These are phyloP conservation scores for Castanopsis chinensis DNA, from an alignment of 306 rosid species.

Conservation along the genomic window DNA sequence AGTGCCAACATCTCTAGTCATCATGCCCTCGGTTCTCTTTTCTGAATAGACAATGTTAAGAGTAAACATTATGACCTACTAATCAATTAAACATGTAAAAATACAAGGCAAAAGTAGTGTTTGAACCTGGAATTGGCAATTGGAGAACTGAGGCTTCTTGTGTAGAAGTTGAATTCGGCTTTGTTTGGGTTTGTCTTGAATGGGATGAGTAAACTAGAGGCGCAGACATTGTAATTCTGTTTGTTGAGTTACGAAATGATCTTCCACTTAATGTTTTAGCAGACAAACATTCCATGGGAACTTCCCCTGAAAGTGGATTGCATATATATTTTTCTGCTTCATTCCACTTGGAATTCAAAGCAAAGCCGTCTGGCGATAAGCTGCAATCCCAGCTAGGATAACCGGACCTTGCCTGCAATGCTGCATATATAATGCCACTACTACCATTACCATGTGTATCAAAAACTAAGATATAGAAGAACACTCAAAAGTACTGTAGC, in stretches of 20 bases:
- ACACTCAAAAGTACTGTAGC: no score
- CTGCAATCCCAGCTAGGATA: conserved; percentile 71
- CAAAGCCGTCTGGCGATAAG: conserved; percentile 84
- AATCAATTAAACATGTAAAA: neutral
- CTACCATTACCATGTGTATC: conserved; percentile 2
- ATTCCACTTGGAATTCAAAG: conserved; percentile 91
- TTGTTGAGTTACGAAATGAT: conserved; percentile 60
- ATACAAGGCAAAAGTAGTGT: neutral
- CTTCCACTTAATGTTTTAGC: conserved; percentile 88
- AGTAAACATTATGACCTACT: neutral
- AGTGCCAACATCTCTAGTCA: conserved; percentile 78
- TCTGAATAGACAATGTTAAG: conserved; percentile 31
- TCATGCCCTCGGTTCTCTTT: conserved; percentile 49
- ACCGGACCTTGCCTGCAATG: conserved; percentile 74
- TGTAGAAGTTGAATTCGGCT: conserved; percentile 34
- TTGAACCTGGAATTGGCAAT: conserved; percentile 63
- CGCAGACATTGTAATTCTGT: conserved; percentile 66
- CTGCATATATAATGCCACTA: conserved; percentile 39
- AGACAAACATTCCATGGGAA: conserved; percentile 93
- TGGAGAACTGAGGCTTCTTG: conserved; percentile 44
- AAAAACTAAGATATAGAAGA: neutral
- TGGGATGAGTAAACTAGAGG: conserved; percentile 57
- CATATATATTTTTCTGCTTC: conserved; percentile 95
- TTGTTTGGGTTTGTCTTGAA: conserved; percentile 45
- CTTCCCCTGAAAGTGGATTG: conserved; percentile 90